These are phyloP conservation scores for Phlebiopsis gigantea DNA, from an alignment of 768 basidiomycete genomes.

Conservation along the genomic window DNA sequence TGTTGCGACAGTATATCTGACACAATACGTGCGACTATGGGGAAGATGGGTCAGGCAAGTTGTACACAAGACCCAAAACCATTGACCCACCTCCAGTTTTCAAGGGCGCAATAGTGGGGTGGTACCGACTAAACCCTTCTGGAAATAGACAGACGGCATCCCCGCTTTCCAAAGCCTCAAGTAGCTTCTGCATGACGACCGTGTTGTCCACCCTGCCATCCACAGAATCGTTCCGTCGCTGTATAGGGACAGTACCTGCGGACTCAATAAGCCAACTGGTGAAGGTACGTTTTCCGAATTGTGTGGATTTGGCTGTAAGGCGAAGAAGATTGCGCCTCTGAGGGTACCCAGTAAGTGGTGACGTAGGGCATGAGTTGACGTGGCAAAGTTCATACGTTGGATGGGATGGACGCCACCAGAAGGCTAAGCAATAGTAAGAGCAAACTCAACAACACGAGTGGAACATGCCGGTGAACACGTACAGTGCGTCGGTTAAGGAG, in stretches of 20 bases:
- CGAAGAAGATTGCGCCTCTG: constrained; percentile 77
- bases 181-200: constrained; percentile 60
- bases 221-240: constrained; percentile 64
- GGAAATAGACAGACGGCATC: constrained; percentile 83
- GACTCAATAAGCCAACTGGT: constrained; percentile 89
- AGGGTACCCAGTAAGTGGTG: not conserved
- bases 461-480: constrained; percentile 21
- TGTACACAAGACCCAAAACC: not conserved
- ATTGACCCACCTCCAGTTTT: constrained; percentile 70
- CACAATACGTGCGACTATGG: constrained; percentile 69
- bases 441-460: no score
- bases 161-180: constrained; percentile 70
- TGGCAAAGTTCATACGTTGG: constrained; percentile 40
- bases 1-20: constrained; percentile 74
- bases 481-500: constrained; percentile 84
- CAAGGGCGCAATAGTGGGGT: constrained; percentile 80
- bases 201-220: constrained; percentile 60
- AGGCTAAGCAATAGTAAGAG: constrained; percentile 37
- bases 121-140: constrained; percentile 82
- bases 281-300: constrained; percentile 79
- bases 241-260: constrained; percentile 81
- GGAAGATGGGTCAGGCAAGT: not conserved
- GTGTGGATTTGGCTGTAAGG: constrained; percentile 83
- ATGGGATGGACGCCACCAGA: constrained; percentile 69
- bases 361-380: constrained; percentile 6